Base-by-base conservation (phyloP, 352 stramenopile genomes). In the Phytophthora citrophthora region DNA sequence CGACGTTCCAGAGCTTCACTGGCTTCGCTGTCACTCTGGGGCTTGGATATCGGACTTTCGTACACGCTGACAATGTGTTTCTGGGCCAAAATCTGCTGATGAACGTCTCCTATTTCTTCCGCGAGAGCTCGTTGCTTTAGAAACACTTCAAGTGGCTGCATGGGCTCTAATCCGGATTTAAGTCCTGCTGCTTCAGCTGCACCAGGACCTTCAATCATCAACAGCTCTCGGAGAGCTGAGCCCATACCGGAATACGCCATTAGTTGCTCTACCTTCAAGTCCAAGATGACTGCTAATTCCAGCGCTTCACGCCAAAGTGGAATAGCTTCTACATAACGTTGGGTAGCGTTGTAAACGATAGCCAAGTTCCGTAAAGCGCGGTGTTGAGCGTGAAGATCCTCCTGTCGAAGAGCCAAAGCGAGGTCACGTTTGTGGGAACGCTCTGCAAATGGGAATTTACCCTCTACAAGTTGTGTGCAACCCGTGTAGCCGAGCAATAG, bases 351-450 rank as follows among this genome's bases (percentile, higher is more conserved):
- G 52, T 77, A 83, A 24, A 83, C 53, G 20, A 83, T 60, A 1
- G 81, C 81, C 23, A 90, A 75, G 45, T 90, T 90, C 0, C 76
- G 71, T 27, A 82, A 54, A 2, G 77, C 76, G 2, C 81, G 78
- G 11, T 83, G 71, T 34, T 90, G 81, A 0, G 77, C 74, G 31
- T 77, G 55, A 36, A 88, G 68, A 52, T 90, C 81, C 57, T 88
- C 81, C 18, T 65, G 74, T 15, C 80, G 62, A 15, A 88, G 64
- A 10, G 81, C 74, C 2, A 83, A 50, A 34, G 80, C 60, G 0
- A 88, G 65, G 49, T 90, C 81, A 15, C 67, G 67, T 63, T 90
- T 77, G 62, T 86, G 74, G 15, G 76, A 75, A 9, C 48, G 50
- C 50, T 86, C 72, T 1, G 81, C 76, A 6, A 70, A 49, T 0